Conservation (phyloP, 306 rosid species). For the Malus fusca region DNA sequence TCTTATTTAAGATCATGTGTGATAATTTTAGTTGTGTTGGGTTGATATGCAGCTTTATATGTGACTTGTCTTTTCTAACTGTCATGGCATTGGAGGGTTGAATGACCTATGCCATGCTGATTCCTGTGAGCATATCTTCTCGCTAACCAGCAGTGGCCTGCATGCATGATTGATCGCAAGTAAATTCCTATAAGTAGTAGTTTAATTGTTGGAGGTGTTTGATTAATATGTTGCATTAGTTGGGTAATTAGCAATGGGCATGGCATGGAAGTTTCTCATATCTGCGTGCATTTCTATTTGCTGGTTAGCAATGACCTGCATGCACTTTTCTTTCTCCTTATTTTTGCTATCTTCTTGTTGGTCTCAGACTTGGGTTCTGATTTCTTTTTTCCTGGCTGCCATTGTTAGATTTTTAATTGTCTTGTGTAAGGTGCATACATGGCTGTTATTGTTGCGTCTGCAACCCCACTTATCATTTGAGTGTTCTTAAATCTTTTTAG, state of each 20-base stretch:
- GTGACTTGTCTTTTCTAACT: background rate
- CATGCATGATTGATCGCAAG: background rate
- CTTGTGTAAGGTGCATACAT: background rate
- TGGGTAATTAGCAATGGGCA: background rate
- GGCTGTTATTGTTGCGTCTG: background rate
- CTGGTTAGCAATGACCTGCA: background rate
- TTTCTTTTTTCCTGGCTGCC: background rate
- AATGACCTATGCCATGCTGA: background rate
- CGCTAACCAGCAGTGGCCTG: background rate
- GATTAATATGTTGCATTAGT: background rate
- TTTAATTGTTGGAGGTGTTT: background rate
- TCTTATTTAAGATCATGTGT: background rate
- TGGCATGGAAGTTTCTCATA: background rate
- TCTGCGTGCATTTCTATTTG: background rate
- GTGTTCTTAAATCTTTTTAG: background rate
- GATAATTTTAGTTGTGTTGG: background rate
- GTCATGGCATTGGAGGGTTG: background rate
- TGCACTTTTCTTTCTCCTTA: background rate
- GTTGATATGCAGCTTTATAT: conserved; percentile 2
- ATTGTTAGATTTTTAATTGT: background rate
- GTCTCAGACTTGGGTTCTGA: background rate
- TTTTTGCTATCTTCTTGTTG: background rate
- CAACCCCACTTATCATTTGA: background rate
- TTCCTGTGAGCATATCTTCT: background rate
- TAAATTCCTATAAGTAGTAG: background rate